Evolutionary conservation across 805 yeast species (phyloP), one percentile per base, ranked within the genome.

Genomic region (Vanderwaltozyma tropicalis): DNA sequence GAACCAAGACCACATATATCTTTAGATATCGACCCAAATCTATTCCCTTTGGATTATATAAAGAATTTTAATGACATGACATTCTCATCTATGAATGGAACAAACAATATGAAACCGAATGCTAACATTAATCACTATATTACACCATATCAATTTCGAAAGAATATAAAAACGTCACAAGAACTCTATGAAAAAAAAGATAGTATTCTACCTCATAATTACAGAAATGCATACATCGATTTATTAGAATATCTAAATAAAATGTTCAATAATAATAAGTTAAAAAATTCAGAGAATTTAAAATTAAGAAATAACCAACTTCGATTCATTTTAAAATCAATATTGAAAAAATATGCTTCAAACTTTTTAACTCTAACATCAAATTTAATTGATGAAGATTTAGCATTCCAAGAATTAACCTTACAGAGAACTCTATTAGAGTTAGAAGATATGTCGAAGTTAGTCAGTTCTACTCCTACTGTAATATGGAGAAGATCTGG

Each of bases 401-500:
- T 80, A 34, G 70, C 79, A 28, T 74, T 74, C 44, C 75, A 78
- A 27, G 81, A 76, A 45, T 49, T 76, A 32, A 69, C 75, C 11
- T 70, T 76, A 42, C 80, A 76, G 43, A 51, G 80, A 35, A 67
- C 78, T 0, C 48, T 76, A 17, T 44, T 69, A 49, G 88, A 83
- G 40, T 71, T 71, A 41, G 79, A 75, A 49, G 66, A 59, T 45
- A 66, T 53, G 63, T 62, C 55, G 22, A 64, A 46, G 34, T 50
- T 77, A 40, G 48, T 45, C 13, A 76, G 80, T 15, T 80, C 87
- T 10, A 74, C 84, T 1, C 94, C 94, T 1, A 79, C 89, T 3
- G 76, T 82, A 14, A 78, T 83, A 45, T 84, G 94, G 94, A 67
- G 94, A 49, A 64, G 94, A 29, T 80, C 94, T 0, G 94, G 94